Base-by-base conservation (phyloP, 257 asterid genomes). In the Solanum commersonii region DNA sequence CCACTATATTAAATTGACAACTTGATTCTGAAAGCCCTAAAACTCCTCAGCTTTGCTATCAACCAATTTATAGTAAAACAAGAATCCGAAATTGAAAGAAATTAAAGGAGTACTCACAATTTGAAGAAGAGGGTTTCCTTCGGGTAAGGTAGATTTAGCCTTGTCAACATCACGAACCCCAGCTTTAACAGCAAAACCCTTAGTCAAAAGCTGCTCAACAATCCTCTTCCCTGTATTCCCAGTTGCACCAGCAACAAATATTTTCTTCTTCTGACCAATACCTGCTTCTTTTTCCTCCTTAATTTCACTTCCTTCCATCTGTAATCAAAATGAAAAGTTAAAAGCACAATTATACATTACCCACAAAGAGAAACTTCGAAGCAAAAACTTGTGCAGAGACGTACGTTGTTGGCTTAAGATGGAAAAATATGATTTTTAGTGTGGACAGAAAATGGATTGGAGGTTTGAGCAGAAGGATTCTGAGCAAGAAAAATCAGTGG, bases 141-240 rank as follows among this genome's bases (percentile, higher is more conserved):
- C 92, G 33, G 96, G 90, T 83, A 97, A 92, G 46, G 88, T n/a
- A 8, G 94, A 90, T 91, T 94, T 97, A 25, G 98, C 99, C 92
- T 95, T 97, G 74, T 95, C 95, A 18, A 95, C 85, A 81, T 96
- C 96, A 34, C 99, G 94, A 18, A 97, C 99, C 3, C 98, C 99
- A 70, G 99, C 98, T 89, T 93, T 95, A 46, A 97, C 98, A 83
- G 95, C 93, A 93, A 96, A 97, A 1, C 99, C 98, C 88, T 93
- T 96, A 23, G 95, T 93, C 93, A 97, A 89, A 78, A 97, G 97
- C 95, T 96, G 98, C 91, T 95, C 97, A 88, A 96, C 98, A 27
- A 97, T 93, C 92, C 98, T 95, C 93, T 94, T 96, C 14, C 99
- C 99, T 15, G 99, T 96, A 88, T 90, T 96, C 38, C 99, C 99